Evolutionary conservation across 2,329 filamentous ascomycete species (phyloP), one percentile per base, ranked within the genome.

Genomic region (Diaporthe destruens): DNA sequence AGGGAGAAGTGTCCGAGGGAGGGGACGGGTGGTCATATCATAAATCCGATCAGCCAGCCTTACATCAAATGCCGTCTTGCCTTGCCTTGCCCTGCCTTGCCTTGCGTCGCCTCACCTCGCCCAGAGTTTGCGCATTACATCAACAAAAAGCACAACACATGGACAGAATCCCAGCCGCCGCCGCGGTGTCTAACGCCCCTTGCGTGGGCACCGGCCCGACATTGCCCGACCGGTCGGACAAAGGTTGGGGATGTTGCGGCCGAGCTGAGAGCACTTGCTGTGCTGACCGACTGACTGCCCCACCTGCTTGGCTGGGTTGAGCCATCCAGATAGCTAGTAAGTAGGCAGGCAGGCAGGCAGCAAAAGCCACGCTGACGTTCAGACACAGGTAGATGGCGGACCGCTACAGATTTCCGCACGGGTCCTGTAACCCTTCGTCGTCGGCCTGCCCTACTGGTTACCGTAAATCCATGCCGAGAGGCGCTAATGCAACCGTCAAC

Each of bases 221-320:
- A 23, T 3, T 25, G 59, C 39, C 25, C 54, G 29, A 39, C 36
- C 32, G 39, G 29, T 73, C 71, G 71, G 71, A 71, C 71, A 71
- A 53, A 66, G 59, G 68, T 73, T 71, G 71, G 71, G 71, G 71
- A 71, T 49, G 71, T 71, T 71, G 71, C 67, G 71, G 54, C 23
- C 23, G 16, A 32, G 25, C 53, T 55, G 25, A 20, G 29, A 49
- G 23, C 36, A 39, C 6, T 23, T 51, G 6, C n/a, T 51, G n/a
- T n/a, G 47, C 47, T 51, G n/a, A 16, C n/a, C n/a, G n/a, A n/a
- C n/a, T n/a, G n/a, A n/a, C n/a, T n/a, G n/a, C n/a, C n/a, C n/a
- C n/a, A n/a, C 49, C 42, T 49, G 14, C 29, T 44, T 44, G 57
- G 39, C 56, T 42, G 39, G 36, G 7, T 44, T 42, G 39, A 42